Conservation (phyloP, 805 yeast species). For the Jamesozyma gamospora region DNA sequence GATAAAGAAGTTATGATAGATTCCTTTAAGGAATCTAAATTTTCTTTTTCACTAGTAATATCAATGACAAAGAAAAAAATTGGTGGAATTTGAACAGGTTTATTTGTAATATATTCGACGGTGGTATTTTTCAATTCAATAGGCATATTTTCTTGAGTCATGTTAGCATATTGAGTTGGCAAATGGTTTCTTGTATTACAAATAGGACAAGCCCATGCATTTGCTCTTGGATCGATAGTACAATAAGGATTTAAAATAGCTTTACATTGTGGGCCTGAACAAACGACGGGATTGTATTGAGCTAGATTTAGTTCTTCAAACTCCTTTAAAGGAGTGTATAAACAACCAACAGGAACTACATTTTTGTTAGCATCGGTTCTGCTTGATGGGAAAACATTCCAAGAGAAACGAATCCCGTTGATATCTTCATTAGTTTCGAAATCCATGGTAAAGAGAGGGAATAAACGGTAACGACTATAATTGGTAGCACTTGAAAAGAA, state of each 20-base stretch:
- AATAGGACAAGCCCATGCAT: constrained; percentile 77
- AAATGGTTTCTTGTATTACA: constrained; percentile 71
- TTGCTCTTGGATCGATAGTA: constrained; percentile 63
- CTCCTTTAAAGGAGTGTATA: constrained; percentile 87
- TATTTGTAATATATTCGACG: constrained; percentile 72
- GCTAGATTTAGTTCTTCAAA: constrained; percentile 69
- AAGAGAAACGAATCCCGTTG: constrained; percentile 66
- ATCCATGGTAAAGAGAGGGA: constrained; percentile 24
- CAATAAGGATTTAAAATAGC: constrained; percentile 83
- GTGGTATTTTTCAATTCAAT: constrained; percentile 69
- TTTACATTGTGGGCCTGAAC: constrained; percentile 69
- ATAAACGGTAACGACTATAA: neutral
- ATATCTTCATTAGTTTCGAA: constrained; percentile 57
- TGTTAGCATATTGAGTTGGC: constrained; percentile 72
- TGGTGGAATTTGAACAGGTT: constrained; percentile 79
- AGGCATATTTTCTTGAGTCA: constrained; percentile 70
- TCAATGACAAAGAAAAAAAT: constrained; percentile 80
- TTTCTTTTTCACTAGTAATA: constrained; percentile 82
- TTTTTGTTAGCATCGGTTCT: constrained; percentile 82
- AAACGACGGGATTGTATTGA: constrained; percentile 74
- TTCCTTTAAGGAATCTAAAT: constrained; percentile 73
- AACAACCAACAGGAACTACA: constrained; percentile 87
- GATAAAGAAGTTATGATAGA: constrained; percentile 65
- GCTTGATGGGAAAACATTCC: constrained; percentile 84
- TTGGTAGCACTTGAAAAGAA: too few relatives aligned